Percentiles rank a stretch among this genome's conserved stretches.
phyloP scores from a whole-genome alignment of 2,329 filamentous ascomycete genomes.

The Periglandula ipomoeae region DNA sequence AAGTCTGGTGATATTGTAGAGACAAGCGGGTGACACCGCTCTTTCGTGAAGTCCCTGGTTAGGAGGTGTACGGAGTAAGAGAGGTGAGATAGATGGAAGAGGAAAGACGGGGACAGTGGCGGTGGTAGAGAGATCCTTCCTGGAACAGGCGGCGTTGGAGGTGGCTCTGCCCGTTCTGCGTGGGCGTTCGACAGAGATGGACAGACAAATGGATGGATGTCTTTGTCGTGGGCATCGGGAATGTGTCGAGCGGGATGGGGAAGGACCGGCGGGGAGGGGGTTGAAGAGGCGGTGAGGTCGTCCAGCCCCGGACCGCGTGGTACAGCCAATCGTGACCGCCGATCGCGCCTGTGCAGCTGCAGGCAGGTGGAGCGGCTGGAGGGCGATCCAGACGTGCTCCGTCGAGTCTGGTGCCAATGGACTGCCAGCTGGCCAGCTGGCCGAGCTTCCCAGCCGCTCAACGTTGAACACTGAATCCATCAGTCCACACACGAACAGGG shows the following conservation, averaged over 20 bases:
- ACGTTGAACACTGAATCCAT: too few species aligned
- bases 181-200: conserved; percentile 4
- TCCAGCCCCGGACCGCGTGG: conserved; percentile 23
- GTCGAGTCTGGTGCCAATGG: not conserved
- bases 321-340: conserved; percentile 25
- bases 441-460: not conserved
- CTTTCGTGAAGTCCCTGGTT: conserved; percentile 28
- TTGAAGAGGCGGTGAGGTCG: conserved; percentile 30
- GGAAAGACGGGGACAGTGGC: conserved; percentile 2
- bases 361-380: conserved; percentile 15
- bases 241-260: conserved; percentile 9
- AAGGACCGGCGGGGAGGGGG: conserved; percentile 14
- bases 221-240: conserved; percentile 4
- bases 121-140: not conserved
- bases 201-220: not conserved
- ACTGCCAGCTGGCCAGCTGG: conserved; percentile 1
- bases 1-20: conserved; percentile 26
- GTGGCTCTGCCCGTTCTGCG: conserved; percentile 4
- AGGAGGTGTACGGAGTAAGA: conserved; percentile 18
- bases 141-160: conserved; percentile 8
- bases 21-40: conserved; percentile 33
- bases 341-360: conserved; percentile 22
- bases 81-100: not conserved
- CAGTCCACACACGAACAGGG: not conserved
- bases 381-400: conserved; percentile 15